Evolutionary conservation across 129 eudicot species (phyloP).

Genomic region (Kitagawia praeruptora): DNA sequence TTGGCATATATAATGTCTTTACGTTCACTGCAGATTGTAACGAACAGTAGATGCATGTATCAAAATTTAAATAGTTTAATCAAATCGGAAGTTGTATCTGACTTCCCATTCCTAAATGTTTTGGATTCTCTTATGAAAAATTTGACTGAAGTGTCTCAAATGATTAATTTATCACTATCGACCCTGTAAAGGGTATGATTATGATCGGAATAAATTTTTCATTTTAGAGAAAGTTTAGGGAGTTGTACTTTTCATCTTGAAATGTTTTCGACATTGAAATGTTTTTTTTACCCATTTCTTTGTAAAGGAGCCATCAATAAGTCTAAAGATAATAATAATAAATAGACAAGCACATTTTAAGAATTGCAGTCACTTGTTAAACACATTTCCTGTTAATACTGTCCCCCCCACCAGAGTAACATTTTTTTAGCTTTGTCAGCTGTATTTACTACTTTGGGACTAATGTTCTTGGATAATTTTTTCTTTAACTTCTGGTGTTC

Average conservation of each 20-base stretch:
- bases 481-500: background rate
- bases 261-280: background rate
- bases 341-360: background rate
- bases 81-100: background rate
- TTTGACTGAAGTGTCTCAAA: background rate
- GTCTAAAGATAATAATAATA: background rate
- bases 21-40: background rate
- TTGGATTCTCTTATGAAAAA: background rate
- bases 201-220: background rate
- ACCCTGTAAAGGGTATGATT: background rate
- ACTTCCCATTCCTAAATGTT: background rate
- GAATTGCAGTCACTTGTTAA: background rate
- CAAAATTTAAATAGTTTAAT: background rate
- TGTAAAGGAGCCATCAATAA: background rate
- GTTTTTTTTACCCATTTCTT: background rate
- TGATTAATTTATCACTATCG: background rate
- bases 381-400: background rate
- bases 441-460: background rate
- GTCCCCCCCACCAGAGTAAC: background rate
- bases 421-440: background rate
- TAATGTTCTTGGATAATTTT: background rate
- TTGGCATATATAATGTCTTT: background rate
- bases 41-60: background rate
- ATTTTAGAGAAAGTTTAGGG: background rate
- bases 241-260: background rate